phyloP scores from a whole-genome alignment of 768 basidiomycete species.

The Lyophyllum atratum region DNA sequence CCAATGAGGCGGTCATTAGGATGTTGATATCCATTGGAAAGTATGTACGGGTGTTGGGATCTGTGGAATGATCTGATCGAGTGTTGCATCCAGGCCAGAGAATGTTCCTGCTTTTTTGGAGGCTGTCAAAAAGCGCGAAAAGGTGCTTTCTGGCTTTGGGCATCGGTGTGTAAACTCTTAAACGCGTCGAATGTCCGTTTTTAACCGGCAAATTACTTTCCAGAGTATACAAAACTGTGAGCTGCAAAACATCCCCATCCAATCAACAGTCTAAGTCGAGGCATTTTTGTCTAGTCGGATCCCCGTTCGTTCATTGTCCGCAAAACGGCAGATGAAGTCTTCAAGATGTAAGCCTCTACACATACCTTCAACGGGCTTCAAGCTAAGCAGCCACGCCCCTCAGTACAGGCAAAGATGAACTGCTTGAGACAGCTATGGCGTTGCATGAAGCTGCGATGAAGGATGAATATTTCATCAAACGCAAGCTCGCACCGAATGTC shows the following conservation, averaged over 20 bases:
- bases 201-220: background rate
- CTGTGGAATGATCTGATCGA: background rate
- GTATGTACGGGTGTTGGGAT: slow-evolving; percentile 36
- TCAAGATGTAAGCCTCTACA: slow-evolving; percentile 61
- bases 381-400: background rate
- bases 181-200: background rate
- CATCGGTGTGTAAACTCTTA: slow-evolving; percentile 56
- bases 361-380: background rate
- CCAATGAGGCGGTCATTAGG: slow-evolving; percentile 92
- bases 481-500: slow-evolving; percentile 86
- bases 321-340: slow-evolving; percentile 90
- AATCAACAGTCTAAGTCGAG: slow-evolving; percentile 1
- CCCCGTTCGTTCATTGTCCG: slow-evolving; percentile 90
- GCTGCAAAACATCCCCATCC: slow-evolving; percentile 18
- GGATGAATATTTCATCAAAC: slow-evolving; percentile 85
- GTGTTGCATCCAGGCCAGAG: slow-evolving; percentile 48
- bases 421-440: slow-evolving; percentile 88
- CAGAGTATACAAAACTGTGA: slow-evolving; percentile 74
- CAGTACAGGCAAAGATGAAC: slow-evolving; percentile 83
- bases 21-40: slow-evolving; percentile 90
- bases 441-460: slow-evolving; percentile 87
- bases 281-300: slow-evolving; percentile 61
- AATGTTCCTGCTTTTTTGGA: slow-evolving; percentile 87
- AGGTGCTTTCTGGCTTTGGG: slow-evolving; percentile 88
- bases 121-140: slow-evolving; percentile 85